Base-by-base conservation (phyloP, 768 basidiomycete species). In the Psilocybe cubensis region DNA sequence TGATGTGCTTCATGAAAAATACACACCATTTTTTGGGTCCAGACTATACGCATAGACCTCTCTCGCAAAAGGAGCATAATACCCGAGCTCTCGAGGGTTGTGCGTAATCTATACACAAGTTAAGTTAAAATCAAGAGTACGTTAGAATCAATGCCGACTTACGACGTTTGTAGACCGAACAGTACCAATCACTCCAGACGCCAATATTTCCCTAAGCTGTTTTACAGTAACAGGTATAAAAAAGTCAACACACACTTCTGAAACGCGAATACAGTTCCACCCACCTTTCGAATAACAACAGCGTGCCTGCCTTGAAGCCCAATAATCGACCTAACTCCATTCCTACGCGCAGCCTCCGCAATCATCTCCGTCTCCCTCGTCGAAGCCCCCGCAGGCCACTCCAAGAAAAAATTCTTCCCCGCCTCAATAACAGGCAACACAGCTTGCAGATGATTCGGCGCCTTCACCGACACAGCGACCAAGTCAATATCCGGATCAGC, bases 401-500 rank as follows among this genome's bases (percentile, higher is more conserved):
- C 77, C 5, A 77, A 50, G 50, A 76, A 78, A 29, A 77, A 56
- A 35, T 72, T 59, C 59, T 78, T 79, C 21, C 72, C 73, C 29
- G 72, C 72, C 24, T 68, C 71, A 40, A 79, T 70, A 2, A 65
- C 72, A n/a, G 74, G 71, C 43, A 69, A 18, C 7, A 70, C 62
- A 1, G 68, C 63, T 1, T 64, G 63, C 25, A 64, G 69, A 60
- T 78, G 77, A 2, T 47, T 17, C 8, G 63, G 61, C 17, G 70
- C 64, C 54, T 70, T 73, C 18, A 79, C 73, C 10, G 72, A 50
- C 1, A 76, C 72, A 0, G 64, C 71, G 23, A 79, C 70, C 17
- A 78, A 56, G 50, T 76, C 75, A 23, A 79, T 69, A 24, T 77
- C 68, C 0, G 72, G 68, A 52, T 79, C 76, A 3, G 59, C 55